Conservation (phyloP, 1,139 yeast genomes). For the Geotrichum aggregatum region DNA sequence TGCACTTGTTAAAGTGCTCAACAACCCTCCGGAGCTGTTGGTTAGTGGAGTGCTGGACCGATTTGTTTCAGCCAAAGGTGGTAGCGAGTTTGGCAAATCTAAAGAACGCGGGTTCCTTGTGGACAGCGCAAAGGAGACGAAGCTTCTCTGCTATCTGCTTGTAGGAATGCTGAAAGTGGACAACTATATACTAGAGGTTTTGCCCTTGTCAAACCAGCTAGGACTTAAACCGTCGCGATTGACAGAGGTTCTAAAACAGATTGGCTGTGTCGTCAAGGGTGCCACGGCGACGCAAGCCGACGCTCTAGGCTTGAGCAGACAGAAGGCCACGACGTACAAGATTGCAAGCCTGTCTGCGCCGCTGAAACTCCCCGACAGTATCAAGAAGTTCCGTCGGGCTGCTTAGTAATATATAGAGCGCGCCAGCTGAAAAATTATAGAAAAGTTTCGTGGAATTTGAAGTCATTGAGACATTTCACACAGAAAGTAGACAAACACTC, state of each 20-base stretch:
- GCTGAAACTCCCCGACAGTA: conserved; percentile 79
- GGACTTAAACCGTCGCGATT: conserved; percentile 76
- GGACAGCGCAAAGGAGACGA: conserved; percentile 86
- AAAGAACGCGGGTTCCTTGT: conserved; percentile 45
- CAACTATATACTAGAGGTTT: conserved; percentile 66
- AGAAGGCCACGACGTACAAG: conserved; percentile 63
- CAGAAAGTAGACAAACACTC: no score
- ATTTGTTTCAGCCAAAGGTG: conserved; percentile 63
- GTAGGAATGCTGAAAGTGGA: conserved; percentile 72
- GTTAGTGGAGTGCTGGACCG: conserved; percentile 69
- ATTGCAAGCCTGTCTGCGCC: conserved; percentile 85
- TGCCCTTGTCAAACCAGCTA: conserved; percentile 81
- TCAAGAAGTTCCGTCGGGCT: conserved; percentile 54
- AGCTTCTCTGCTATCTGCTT: conserved; percentile 71
- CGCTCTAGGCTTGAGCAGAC: conserved; percentile 70
- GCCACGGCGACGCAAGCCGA: conserved; percentile 80
- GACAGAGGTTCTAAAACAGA: conserved; percentile 63
- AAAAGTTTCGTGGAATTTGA: no score
- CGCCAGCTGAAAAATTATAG: no score
- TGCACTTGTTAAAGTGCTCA: conserved; percentile 56
- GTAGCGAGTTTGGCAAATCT: conserved; percentile 60
- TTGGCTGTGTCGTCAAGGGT: conserved; percentile 77
- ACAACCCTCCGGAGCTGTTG: conserved; percentile 65
- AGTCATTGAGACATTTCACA: no score
- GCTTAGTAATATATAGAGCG: no score